Percentiles rank a stretch among this genome's conserved stretches.
These are phyloP conservation scores for Vigna angularis DNA, from an alignment of 306 rosid genomes.

Conservation along the genomic window DNA sequence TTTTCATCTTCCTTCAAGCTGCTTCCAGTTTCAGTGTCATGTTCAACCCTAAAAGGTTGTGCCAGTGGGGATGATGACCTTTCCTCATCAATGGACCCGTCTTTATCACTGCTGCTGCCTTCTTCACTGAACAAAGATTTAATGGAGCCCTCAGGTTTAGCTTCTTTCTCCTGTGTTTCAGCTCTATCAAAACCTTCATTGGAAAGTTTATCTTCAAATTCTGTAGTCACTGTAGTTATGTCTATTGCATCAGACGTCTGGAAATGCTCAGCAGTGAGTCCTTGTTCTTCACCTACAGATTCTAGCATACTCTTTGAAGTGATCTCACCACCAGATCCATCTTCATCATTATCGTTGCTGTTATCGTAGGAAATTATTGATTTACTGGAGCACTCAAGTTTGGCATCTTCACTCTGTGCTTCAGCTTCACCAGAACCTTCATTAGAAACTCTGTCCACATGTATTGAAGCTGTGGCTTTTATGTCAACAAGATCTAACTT, in stretches of 20 bases:
- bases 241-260: constrained; percentile 52
- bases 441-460: background rate
- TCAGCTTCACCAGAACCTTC: constrained; percentile 43
- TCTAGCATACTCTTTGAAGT: constrained; percentile 51
- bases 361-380: constrained; percentile 12
- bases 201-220: constrained; percentile 41
- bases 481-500: constrained; percentile 47
- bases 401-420: constrained; percentile 45
- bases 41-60: constrained; percentile 35
- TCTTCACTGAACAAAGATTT: constrained; percentile 37
- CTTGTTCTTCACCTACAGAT: constrained; percentile 48
- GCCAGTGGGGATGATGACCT: constrained; percentile 45
- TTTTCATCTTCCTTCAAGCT: constrained; percentile 46
- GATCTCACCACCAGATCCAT: constrained; percentile 40
- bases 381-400: constrained; percentile 46
- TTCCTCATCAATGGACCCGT: constrained; percentile 52
- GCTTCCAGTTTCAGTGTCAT: constrained; percentile 49
- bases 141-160: constrained; percentile 44
- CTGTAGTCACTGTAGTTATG: constrained; percentile 42
- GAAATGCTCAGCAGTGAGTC: constrained; percentile 44
- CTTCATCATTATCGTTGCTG: constrained; percentile 15
- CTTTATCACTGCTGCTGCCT: constrained; percentile 41
- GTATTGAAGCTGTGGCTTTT: constrained; percentile 38
- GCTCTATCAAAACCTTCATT: constrained; percentile 43
- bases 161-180: constrained; percentile 42